phyloP scores from a whole-genome alignment of 139 green algal genomes.

The Zygnema cylindricum region DNA sequence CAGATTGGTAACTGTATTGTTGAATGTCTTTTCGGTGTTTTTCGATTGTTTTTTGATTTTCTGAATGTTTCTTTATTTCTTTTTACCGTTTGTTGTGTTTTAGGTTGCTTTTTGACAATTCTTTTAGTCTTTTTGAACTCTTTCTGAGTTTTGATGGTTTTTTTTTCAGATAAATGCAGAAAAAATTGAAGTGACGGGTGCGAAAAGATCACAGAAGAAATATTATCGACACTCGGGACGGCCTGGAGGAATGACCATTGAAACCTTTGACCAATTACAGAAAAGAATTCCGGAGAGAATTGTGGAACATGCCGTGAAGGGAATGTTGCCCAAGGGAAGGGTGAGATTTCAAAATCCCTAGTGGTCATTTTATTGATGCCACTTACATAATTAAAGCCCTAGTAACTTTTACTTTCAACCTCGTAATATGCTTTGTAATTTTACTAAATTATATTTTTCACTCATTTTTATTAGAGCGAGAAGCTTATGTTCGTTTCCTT shows the following conservation, averaged over 20 bases:
- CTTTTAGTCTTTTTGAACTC: too few relatives aligned
- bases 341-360: slow-evolving; percentile 54
- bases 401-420: background rate
- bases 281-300: slow-evolving; percentile 96
- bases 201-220: slow-evolving; percentile 89
- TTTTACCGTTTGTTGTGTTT: too few relatives aligned
- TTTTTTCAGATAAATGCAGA: slow-evolving; percentile 48
- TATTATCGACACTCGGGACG: slow-evolving; percentile 84
- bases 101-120: too few relatives aligned
- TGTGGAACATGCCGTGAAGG: slow-evolving; percentile 94
- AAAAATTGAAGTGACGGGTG: slow-evolving; percentile 81
- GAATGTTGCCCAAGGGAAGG: slow-evolving; percentile 95
- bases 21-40: too few relatives aligned
- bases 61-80: too few relatives aligned
- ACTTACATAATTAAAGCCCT: background rate
- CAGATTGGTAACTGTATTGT: too few relatives aligned
- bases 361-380: too few relatives aligned
- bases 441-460: too few relatives aligned
- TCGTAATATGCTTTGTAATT: background rate
- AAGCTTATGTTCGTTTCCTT: too few relatives aligned
- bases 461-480: too few relatives aligned
- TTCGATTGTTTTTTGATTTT: too few relatives aligned
- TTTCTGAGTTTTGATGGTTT: too few relatives aligned
- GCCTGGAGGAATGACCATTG: slow-evolving; percentile 68
- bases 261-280: slow-evolving; percentile 65